Percentiles rank a stretch among this genome's conserved stretches.
Evolutionary conservation across 2,329 filamentous ascomycete species (phyloP).

Genomic region (Fusarium sororula): DNA sequence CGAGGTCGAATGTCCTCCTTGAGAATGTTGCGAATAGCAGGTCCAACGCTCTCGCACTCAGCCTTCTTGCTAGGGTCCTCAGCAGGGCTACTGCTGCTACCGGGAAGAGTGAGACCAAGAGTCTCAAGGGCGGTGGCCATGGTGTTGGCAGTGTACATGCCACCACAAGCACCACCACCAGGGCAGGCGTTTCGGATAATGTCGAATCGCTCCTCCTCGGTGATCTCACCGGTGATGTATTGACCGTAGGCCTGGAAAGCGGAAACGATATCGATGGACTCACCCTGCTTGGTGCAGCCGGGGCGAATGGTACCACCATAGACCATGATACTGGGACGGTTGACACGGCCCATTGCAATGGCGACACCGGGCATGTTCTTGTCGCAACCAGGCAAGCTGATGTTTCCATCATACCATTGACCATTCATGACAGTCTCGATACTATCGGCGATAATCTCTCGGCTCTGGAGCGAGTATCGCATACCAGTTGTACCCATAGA

Average conservation of each 20-base stretch:
- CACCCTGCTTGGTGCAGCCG: conserved; percentile 80
- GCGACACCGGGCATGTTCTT: conserved; percentile 98
- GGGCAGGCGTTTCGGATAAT: conserved; percentile 90
- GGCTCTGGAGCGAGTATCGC: conserved; percentile 92
- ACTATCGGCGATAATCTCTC: conserved; percentile 96
- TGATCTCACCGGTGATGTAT: conserved; percentile 91
- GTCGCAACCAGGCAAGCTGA: conserved; percentile 96
- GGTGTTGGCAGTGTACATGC: conserved; percentile 95
- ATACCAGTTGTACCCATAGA: conserved; percentile 99
- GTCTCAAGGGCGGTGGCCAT: conserved; percentile 93
- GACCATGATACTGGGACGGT: conserved; percentile 95
- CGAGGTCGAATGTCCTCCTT: conserved; percentile 79
- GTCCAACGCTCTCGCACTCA: conserved; percentile 77
- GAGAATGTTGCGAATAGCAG: conserved; percentile 78
- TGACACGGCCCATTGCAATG: conserved; percentile 94
- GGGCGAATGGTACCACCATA: conserved; percentile 96
- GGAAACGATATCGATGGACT: conserved; percentile 90
- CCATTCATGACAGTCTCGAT: conserved; percentile 99
- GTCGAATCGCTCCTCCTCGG: conserved; percentile 90
- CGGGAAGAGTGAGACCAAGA: conserved; percentile 87
- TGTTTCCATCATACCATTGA: conserved; percentile 98
- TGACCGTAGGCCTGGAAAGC: conserved; percentile 98
- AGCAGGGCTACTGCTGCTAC: conserved; percentile 82
- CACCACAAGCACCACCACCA: conserved; percentile 74
- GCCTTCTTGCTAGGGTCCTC: conserved; percentile 75